These are phyloP conservation scores for Stagonosporopsis vannaccii DNA, from an alignment of 2,329 filamentous ascomycete species.

Conservation along the genomic window DNA sequence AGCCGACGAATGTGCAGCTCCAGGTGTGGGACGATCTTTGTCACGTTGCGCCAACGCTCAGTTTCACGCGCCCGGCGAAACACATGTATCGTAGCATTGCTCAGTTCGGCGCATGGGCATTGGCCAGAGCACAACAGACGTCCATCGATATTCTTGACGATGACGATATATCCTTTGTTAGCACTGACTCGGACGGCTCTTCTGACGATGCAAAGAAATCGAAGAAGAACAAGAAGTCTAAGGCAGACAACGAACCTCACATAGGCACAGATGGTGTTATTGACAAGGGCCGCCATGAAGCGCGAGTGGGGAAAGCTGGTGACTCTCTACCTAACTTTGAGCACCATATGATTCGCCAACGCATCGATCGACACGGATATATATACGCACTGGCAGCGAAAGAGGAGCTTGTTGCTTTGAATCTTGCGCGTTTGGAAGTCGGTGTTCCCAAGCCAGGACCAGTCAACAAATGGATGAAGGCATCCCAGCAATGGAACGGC, in stretches of 20 bases:
- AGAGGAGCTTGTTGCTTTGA: constrained; percentile 70
- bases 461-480: constrained; percentile 81
- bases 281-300: constrained; percentile 17
- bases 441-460: constrained; percentile 82
- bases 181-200: constrained; percentile 56
- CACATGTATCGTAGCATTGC: constrained; percentile 93
- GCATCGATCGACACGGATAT: constrained; percentile 78
- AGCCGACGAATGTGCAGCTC: constrained; percentile 88
- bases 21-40: constrained; percentile 97
- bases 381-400: constrained; percentile 72
- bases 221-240: constrained; percentile 22
- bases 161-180: constrained; percentile 77
- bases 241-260: constrained; percentile 20
- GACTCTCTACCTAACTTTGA: constrained; percentile 82
- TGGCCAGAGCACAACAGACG: constrained; percentile 80
- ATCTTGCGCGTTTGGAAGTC: constrained; percentile 69
- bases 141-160: constrained; percentile 84
- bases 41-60: constrained; percentile 90
- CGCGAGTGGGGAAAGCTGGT: constrained; percentile 79
- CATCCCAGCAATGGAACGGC: constrained; percentile 75
- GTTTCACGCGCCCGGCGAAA: constrained; percentile 94
- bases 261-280: constrained; percentile 29
- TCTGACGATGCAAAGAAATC: constrained; percentile 16
- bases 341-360: constrained; percentile 90
- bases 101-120: constrained; percentile 91